These are phyloP conservation scores for Neopestalotiopsis clavispora DNA, from an alignment of 2,329 filamentous ascomycete species.

Conservation along the genomic window DNA sequence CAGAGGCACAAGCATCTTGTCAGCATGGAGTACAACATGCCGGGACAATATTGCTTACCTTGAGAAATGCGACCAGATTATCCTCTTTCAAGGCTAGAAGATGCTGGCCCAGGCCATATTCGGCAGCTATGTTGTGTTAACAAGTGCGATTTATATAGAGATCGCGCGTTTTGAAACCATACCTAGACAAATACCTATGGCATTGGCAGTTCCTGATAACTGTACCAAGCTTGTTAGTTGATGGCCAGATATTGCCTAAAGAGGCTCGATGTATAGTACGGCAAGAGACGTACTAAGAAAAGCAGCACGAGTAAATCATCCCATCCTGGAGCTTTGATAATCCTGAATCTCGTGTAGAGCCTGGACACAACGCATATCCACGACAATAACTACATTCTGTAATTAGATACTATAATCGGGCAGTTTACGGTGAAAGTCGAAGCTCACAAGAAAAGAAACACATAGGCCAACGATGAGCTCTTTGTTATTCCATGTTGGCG, in stretches of 20 bases:
- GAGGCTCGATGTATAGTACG: not conserved
- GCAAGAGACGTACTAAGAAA: conserved; percentile 2
- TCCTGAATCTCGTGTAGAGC: conserved; percentile 14
- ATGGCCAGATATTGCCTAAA: not conserved
- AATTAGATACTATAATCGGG: not conserved
- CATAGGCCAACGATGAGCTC: conserved; percentile 11
- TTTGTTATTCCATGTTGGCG: conserved; percentile 25
- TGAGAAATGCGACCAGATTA: conserved; percentile 10
- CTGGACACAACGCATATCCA: conserved; percentile 14
- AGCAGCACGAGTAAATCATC: conserved; percentile 13
- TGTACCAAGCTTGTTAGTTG: not conserved
- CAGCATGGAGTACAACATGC: not conserved
- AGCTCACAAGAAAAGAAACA: conserved; percentile 11
- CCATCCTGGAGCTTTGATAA: conserved; percentile 17
- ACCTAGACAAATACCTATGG: conserved; percentile 12
- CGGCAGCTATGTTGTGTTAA: not conserved
- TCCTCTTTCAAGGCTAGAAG: not conserved
- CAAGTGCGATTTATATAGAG: not conserved
- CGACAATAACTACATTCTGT: not conserved
- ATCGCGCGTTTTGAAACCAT: not conserved
- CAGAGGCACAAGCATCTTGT: conserved; percentile 24
- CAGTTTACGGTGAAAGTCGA: not conserved
- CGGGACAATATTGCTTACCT: not conserved
- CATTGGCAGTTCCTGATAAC: conserved; percentile 12
- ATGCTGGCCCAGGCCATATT: conserved; percentile 10